These are phyloP conservation scores for Suhomyces bokatorum DNA, from an alignment of 1,139 yeast genomes.

Conservation along the genomic window DNA sequence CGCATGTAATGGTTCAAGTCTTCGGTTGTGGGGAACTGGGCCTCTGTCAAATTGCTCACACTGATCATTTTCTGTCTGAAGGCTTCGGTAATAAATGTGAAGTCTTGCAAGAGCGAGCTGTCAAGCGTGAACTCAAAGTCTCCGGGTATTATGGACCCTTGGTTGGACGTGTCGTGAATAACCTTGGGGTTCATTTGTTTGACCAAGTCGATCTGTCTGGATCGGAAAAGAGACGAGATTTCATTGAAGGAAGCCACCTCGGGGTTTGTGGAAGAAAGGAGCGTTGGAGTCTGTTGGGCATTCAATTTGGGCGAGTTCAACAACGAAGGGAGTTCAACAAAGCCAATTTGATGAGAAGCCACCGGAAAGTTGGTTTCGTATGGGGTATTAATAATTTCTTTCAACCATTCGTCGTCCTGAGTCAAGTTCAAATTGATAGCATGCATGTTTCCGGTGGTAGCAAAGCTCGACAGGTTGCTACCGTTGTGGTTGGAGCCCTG, in stretches of 20 bases:
- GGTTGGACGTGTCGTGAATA: conserved; percentile 1
- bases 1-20: conserved; percentile 75
- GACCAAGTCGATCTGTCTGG: conserved; percentile 61
- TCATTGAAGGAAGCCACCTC: conserved; percentile 23
- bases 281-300: conserved; percentile 8
- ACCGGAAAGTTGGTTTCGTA: conserved; percentile 53
- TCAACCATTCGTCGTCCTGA: conserved; percentile 59
- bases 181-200: conserved; percentile 31
- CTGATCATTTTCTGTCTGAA: conserved; percentile 55
- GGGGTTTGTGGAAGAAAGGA: conserved; percentile 4
- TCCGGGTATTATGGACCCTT: conserved; percentile 7
- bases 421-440: conserved; percentile 12
- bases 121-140: conserved; percentile 18
- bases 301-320: conserved; percentile 16
- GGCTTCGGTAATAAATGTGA: conserved; percentile 43
- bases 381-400: conserved; percentile 65
- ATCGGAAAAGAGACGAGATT: conserved; percentile 55
- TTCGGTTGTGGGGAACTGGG: conserved; percentile 71
- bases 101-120: conserved; percentile 11
- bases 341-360: conserved; percentile 60
- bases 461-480: not conserved
- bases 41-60: conserved; percentile 48
- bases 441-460: conserved; percentile 5
- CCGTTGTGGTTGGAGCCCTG: not conserved
- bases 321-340: conserved; percentile 23